phyloP scores from a whole-genome alignment of 2,329 filamentous ascomycete genomes.

The Aspergillus pseudonomiae region DNA sequence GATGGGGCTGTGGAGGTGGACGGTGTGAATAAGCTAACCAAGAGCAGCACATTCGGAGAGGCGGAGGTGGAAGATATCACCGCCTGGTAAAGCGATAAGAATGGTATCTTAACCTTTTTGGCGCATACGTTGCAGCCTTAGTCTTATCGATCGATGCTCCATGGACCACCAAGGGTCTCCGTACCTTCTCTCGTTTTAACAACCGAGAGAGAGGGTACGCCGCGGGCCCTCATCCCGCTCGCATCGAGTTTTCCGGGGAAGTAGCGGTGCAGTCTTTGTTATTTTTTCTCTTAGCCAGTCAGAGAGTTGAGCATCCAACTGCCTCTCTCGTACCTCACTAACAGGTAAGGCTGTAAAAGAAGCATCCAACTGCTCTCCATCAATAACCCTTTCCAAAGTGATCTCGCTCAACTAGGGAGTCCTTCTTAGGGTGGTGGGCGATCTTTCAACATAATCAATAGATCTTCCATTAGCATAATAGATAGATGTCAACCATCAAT shows the following conservation, averaged over 20 bases:
- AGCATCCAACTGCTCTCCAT: conserved; percentile 50
- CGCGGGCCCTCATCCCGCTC: conserved; percentile 16
- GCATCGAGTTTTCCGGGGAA: conserved; percentile 26
- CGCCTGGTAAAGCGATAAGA: conserved; percentile 68
- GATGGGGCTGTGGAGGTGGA: conserved; percentile 53
- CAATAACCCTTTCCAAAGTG: conserved; percentile 28
- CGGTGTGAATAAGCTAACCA: conserved; percentile 66
- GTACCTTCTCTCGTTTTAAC: conserved; percentile 16
- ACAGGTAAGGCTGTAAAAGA: conserved; percentile 43
- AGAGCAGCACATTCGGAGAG: conserved; percentile 91
- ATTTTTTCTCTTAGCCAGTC: conserved; percentile 40
- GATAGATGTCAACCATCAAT: conserved; percentile 8
- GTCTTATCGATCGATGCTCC: conserved; percentile 15
- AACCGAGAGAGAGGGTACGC: conserved; percentile 20
- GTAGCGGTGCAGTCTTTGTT: conserved; percentile 37
- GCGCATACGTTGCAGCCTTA: conserved; percentile 36
- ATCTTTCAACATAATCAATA: conserved; percentile 13
- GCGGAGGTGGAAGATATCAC: conserved; percentile 96
- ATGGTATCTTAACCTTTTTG: conserved; percentile 14
- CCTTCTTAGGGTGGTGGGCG: conserved; percentile 24
- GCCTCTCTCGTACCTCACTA: conserved; percentile 39
- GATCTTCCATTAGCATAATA: conserved; percentile 10
- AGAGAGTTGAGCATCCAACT: conserved; percentile 47
- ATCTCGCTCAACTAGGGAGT: conserved; percentile 7
- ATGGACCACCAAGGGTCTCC: conserved; percentile 10